Percentiles rank a stretch among this genome's conserved stretches.
Evolutionary conservation across 805 yeast genomes (phyloP).

Genomic region (Teunomyces barrocoloradensis): DNA sequence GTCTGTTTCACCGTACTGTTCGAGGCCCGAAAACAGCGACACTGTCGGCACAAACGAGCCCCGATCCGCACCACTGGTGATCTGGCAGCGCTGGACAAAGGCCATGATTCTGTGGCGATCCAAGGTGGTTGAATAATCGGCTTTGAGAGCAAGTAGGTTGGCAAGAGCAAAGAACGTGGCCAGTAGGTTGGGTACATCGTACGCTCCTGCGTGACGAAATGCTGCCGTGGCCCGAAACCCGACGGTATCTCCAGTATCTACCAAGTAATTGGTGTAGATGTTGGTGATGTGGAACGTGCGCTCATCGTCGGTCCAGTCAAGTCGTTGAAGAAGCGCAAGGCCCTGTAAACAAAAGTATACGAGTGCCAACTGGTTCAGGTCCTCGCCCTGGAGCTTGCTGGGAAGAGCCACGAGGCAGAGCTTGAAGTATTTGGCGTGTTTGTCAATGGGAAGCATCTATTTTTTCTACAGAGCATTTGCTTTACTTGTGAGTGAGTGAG

Average conservation of each 20-base stretch:
- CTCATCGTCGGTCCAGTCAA: slow-evolving; percentile 29
- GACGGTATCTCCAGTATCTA: slow-evolving; percentile 31
- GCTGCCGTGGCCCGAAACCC: slow-evolving; percentile 60
- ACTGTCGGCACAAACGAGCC: slow-evolving; percentile 39
- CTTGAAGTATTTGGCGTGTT: slow-evolving; percentile 45
- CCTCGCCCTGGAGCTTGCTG: slow-evolving; percentile 54
- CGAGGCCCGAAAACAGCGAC: slow-evolving; percentile 3
- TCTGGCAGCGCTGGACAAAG: slow-evolving; percentile 62
- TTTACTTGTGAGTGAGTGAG: too few species aligned
- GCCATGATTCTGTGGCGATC: slow-evolving; percentile 49
- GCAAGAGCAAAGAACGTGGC: slow-evolving; percentile 76
- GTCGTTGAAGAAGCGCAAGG: slow-evolving; percentile 42
- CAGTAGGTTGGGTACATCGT: slow-evolving; percentile 65
- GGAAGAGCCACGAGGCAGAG: slow-evolving; percentile 58
- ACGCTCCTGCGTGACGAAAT: slow-evolving; percentile 34
- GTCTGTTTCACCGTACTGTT: slow-evolving; percentile 64
- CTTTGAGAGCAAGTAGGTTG: slow-evolving; percentile 50
- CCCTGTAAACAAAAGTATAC: slow-evolving; percentile 69
- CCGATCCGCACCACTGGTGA: slow-evolving; percentile 20
- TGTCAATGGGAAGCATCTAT: slow-evolving; percentile 11
- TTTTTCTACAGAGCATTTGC: neutral
- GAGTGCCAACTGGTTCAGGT: slow-evolving; percentile 67
- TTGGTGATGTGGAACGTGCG: slow-evolving; percentile 32
- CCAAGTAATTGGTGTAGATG: slow-evolving; percentile 46
- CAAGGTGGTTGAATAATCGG: slow-evolving; percentile 30